These are phyloP conservation scores for Penicillium diatomitis DNA, from an alignment of 495 filamentous ascomycete species.

Conservation along the genomic window DNA sequence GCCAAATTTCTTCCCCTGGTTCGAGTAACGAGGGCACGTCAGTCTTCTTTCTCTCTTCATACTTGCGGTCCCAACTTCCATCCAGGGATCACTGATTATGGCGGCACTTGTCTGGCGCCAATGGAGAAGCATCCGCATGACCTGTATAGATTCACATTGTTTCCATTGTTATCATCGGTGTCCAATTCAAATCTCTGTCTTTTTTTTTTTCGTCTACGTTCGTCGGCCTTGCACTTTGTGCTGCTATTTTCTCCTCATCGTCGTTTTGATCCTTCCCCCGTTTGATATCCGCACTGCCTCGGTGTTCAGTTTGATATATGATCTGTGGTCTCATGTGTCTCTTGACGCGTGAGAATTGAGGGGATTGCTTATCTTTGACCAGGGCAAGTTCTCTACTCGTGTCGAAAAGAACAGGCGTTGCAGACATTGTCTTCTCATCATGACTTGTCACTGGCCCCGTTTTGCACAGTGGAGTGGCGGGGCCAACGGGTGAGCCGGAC, in stretches of 20 bases:
- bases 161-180: slow-evolving; percentile 11
- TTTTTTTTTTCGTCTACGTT: not conserved
- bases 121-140: slow-evolving; percentile 26
- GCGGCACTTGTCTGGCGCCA: slow-evolving; percentile 34
- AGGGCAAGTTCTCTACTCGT: too few species aligned
- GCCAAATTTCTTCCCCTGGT: slow-evolving; percentile 9
- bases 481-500: slow-evolving; percentile 10
- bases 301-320: slow-evolving; percentile 10
- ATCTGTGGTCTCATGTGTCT: slow-evolving; percentile 16
- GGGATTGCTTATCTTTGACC: not conserved
- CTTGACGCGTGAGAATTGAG: not conserved
- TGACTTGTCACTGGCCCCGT: slow-evolving; percentile 2
- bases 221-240: too few species aligned
- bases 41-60: slow-evolving; percentile 17
- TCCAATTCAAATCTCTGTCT: not conserved
- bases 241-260: not conserved
- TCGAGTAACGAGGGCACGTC: slow-evolving; percentile 26
- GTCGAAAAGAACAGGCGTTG: too few species aligned
- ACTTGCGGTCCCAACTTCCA: slow-evolving; percentile 13
- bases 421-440: not conserved
- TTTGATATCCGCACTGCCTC: slow-evolving; percentile 25
- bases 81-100: slow-evolving; percentile 25
- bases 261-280: slow-evolving; percentile 15
- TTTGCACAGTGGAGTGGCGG: slow-evolving; percentile 4
- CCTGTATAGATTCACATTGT: slow-evolving; percentile 40